phyloP scores from a whole-genome alignment of 306 rosid genomes.

The Prunus salicina region DNA sequence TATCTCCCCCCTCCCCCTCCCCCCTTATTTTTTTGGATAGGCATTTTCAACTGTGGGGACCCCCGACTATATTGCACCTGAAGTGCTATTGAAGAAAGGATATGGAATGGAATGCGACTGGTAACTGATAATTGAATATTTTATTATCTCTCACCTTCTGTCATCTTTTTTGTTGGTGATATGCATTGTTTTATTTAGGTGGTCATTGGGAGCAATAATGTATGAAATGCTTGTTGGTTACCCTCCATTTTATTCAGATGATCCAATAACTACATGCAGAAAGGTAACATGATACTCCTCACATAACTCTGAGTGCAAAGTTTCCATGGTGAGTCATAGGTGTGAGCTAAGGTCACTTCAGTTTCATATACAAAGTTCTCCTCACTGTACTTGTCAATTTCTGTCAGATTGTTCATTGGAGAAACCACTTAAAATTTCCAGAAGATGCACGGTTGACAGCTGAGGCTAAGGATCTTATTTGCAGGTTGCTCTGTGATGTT shows the following conservation, averaged over 20 bases:
- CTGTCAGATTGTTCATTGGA: slow-evolving; percentile 97
- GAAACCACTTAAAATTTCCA: slow-evolving; percentile 78
- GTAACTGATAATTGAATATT: slow-evolving; percentile 29
- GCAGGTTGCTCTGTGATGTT: slow-evolving; percentile 90
- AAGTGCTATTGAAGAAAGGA: slow-evolving; percentile 93
- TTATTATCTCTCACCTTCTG: background rate
- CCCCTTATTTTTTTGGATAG: slow-evolving; percentile 35
- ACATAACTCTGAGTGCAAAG: background rate
- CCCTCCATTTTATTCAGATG: slow-evolving; percentile 97
- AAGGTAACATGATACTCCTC: slow-evolving; percentile 55
- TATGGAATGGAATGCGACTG: slow-evolving; percentile 99
- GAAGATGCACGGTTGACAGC: slow-evolving; percentile 76
- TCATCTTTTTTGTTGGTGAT: background rate
- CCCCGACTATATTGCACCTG: slow-evolving; percentile 98
- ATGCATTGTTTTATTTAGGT: slow-evolving; percentile 46
- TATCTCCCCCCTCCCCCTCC: slow-evolving; percentile 23
- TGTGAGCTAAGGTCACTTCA: slow-evolving; percentile 19
- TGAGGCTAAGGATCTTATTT: slow-evolving; percentile 93
- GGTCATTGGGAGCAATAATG: slow-evolving; percentile 98
- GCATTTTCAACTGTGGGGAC: slow-evolving; percentile 99
- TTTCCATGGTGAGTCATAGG: slow-evolving; percentile 18
- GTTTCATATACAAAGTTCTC: background rate
- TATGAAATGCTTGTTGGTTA: slow-evolving; percentile 98
- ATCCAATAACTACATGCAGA: slow-evolving; percentile 90
- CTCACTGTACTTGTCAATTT: slow-evolving; percentile 29